These are phyloP conservation scores for Phialophora chinensis DNA, from an alignment of 2,329 filamentous ascomycete species.

Conservation along the genomic window DNA sequence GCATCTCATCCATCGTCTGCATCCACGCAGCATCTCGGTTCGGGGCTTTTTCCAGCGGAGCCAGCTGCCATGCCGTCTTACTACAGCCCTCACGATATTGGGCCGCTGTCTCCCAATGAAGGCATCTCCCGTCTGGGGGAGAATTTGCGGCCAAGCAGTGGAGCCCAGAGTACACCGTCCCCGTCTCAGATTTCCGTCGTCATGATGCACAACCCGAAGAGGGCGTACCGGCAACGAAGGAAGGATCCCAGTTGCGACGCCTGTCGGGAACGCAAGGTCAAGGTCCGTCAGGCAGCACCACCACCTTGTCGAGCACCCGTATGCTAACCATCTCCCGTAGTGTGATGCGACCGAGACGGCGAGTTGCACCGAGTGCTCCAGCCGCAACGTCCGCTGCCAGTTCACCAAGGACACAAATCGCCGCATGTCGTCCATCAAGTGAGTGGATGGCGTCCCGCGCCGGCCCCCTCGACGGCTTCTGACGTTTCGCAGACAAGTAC, in stretches of 20 bases:
- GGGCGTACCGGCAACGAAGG: conserved; percentile 89
- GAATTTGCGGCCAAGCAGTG: conserved; percentile 26
- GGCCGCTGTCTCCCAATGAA: conserved; percentile 49
- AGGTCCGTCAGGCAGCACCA: conserved; percentile 49
- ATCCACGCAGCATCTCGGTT: conserved; percentile 21
- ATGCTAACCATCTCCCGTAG: conserved; percentile 44
- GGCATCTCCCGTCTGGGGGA: conserved; percentile 46
- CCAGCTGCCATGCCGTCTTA: conserved; percentile 34
- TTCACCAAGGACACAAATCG: conserved; percentile 99
- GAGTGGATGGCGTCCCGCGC: conserved; percentile 42
- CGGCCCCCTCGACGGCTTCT: conserved; percentile 29
- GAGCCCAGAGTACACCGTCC: conserved; percentile 28
- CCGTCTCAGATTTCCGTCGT: conserved; percentile 49
- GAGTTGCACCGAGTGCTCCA: conserved; percentile 96
- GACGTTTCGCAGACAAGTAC: conserved; percentile 69
- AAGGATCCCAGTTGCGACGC: conserved; percentile 99
- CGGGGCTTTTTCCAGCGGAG: conserved; percentile 24
- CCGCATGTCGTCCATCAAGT: conserved; percentile 98
- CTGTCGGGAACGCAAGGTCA: conserved; percentile 81
- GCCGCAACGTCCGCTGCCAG: conserved; percentile 94
- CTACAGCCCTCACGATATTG: conserved; percentile 50
- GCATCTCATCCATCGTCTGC: conserved; percentile 16
- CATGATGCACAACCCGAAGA: conserved; percentile 76
- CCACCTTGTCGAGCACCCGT: conserved; percentile 16
- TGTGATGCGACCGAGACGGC: conserved; percentile 96